Conservation (phyloP, 2,329 filamentous ascomycete species). For the Macroventuria anomochaeta region DNA sequence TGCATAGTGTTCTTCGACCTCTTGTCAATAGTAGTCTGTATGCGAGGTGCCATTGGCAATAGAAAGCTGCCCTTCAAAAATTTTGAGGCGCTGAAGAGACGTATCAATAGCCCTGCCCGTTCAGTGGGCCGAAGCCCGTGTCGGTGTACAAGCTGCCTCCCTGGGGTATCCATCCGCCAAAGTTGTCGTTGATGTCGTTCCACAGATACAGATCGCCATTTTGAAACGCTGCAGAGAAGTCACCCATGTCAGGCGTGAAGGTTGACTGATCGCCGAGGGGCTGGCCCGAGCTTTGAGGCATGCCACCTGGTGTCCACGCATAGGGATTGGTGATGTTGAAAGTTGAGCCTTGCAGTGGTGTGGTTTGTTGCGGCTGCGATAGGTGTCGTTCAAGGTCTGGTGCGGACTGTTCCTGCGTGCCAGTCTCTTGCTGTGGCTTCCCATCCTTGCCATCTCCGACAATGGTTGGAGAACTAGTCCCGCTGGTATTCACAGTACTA, state of each 20-base stretch:
- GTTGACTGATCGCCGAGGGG: conserved; percentile 19
- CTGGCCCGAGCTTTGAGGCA: neutral
- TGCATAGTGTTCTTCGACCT: too few species aligned
- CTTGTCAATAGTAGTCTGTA: too few species aligned
- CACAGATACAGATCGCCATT: conserved; percentile 48
- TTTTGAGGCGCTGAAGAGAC: too few species aligned
- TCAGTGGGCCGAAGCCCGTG: conserved; percentile 33
- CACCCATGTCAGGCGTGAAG: conserved; percentile 37
- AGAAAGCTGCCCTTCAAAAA: too few species aligned
- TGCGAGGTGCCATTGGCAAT: too few species aligned
- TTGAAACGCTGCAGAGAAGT: conserved; percentile 44
- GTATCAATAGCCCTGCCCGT: conserved; percentile 27
- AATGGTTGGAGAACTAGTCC: neutral
- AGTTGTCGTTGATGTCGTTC: conserved; percentile 45
- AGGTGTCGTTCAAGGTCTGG: neutral
- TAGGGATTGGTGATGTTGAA: conserved; percentile 24
- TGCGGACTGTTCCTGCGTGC: neutral
- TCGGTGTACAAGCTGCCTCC: conserved; percentile 32
- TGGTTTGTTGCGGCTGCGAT: neutral
- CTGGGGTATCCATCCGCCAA: conserved; percentile 42
- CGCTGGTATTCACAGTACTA: neutral
- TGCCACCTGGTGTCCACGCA: conserved; percentile 1
- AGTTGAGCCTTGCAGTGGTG: neutral
- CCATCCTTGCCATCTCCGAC: neutral
- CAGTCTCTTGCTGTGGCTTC: neutral